Evolutionary conservation across 2,329 filamentous ascomycete genomes (phyloP).

Genomic region (Aplosporella prunicola): DNA sequence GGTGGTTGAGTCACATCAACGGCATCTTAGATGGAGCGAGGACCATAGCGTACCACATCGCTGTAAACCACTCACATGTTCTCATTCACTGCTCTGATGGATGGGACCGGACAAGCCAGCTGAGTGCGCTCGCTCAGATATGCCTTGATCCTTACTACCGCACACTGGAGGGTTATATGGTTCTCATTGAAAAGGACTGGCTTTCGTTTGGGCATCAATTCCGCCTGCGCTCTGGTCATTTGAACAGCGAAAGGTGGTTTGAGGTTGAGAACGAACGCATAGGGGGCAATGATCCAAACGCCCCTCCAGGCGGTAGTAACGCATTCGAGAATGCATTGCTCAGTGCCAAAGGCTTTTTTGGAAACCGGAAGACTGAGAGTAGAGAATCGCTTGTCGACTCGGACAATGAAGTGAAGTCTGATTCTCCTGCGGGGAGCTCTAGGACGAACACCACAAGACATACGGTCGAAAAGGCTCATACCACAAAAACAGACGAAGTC

Average conservation of each 20-base stretch:
- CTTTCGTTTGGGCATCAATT: constrained; percentile 98
- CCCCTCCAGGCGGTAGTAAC: constrained; percentile 49
- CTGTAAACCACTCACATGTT: constrained; percentile 86
- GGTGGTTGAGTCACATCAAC: constrained; percentile 84
- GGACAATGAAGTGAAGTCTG: constrained; percentile 37
- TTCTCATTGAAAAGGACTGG: constrained; percentile 95
- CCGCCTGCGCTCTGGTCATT: constrained; percentile 75
- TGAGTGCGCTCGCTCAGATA: constrained; percentile 83
- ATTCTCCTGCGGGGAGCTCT: constrained; percentile 3
- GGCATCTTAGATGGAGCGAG: constrained; percentile 75
- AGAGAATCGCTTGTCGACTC: constrained; percentile 55
- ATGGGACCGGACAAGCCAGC: constrained; percentile 93
- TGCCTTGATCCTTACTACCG: constrained; percentile 94
- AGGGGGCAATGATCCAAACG: constrained; percentile 38
- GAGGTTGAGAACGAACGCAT: constrained; percentile 69
- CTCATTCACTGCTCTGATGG: constrained; percentile 97
- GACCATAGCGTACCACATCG: constrained; percentile 78
- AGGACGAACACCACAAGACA: constrained; percentile 22
- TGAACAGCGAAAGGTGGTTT: constrained; percentile 94
- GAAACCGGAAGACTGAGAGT: constrained; percentile 61
- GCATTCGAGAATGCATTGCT: constrained; percentile 77
- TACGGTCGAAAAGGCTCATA: constrained; percentile 44
- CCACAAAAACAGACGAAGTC: constrained; percentile 79
- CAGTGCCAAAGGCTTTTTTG: constrained; percentile 79
- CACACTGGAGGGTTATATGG: constrained; percentile 88